A percentile compares a stretch with the other conserved stretches of the same genome.
Conservation (phyloP, 2,329 filamentous ascomycete species). For the Neospermospora avenae region DNA sequence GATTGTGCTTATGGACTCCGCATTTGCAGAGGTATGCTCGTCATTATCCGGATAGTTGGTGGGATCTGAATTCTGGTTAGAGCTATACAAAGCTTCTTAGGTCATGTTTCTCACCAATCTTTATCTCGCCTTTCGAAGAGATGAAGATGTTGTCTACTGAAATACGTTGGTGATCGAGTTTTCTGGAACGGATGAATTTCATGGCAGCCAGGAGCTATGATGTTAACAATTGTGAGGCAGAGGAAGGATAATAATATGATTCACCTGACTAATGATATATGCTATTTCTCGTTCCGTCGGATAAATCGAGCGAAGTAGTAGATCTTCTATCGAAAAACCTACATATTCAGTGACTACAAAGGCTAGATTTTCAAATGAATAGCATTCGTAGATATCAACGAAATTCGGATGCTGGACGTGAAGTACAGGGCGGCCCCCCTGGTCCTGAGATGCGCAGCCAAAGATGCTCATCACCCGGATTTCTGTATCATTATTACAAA, state of each 20-base stretch:
- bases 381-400: background rate
- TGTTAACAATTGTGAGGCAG: background rate
- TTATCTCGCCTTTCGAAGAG: background rate
- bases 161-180: background rate
- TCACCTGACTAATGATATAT: background rate
- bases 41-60: background rate
- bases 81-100: background rate
- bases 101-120: background rate
- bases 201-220: background rate
- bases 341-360: background rate
- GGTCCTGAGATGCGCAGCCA: background rate
- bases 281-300: background rate
- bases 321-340: background rate
- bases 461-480: background rate
- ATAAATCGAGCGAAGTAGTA: background rate
- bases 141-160: background rate
- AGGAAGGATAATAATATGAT: background rate
- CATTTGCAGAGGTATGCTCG: background rate
- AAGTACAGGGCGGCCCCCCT: background rate
- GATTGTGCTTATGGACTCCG: background rate
- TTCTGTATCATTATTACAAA: background rate
- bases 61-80: background rate
- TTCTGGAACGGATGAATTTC: background rate
- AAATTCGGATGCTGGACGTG: background rate
- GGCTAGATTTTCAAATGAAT: background rate